Percentiles rank a stretch among this genome's conserved stretches.
Conservation (phyloP, 805 yeast species). For the Huiozyma naganishii region DNA sequence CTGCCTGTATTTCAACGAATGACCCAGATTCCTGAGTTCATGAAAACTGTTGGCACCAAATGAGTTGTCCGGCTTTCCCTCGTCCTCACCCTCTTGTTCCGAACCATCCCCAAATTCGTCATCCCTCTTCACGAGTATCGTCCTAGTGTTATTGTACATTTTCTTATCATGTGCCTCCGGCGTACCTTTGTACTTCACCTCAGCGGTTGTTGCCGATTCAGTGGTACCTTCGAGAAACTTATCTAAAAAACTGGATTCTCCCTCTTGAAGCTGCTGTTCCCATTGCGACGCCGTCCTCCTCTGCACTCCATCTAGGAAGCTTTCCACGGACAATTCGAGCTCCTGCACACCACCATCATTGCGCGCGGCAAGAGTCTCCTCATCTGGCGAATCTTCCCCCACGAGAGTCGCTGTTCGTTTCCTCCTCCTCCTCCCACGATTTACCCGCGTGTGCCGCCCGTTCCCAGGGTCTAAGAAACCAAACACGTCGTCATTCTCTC, state of each 20-base stretch:
- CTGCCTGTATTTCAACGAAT: slow-evolving; percentile 25
- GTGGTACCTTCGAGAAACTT: too few species aligned
- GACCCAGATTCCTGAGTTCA: slow-evolving; percentile 27
- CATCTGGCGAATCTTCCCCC: background rate
- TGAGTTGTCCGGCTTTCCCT: background rate
- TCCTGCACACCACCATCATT: too few species aligned
- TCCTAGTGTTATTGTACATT: slow-evolving; percentile 16
- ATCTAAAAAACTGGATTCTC: background rate
- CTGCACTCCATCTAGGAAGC: too few species aligned
- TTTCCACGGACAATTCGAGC: too few species aligned
- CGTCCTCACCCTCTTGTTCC: slow-evolving; percentile 4
- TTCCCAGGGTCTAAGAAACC: slow-evolving; percentile 8
- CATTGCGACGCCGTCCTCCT: too few species aligned
- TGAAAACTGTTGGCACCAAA: slow-evolving; percentile 12
- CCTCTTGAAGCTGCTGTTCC: background rate
- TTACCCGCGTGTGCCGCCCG: too few species aligned
- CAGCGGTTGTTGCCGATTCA: too few species aligned
- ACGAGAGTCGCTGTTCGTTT: background rate
- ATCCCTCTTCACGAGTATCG: slow-evolving; percentile 7
- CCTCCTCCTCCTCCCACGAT: background rate
- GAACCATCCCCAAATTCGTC: slow-evolving; percentile 1
- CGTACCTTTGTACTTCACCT: too few species aligned
- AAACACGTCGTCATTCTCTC: slow-evolving; percentile 3
- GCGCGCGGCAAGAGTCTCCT: too few species aligned
- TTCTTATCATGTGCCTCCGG: background rate